Conservation (phyloP, 2,329 filamentous ascomycete genomes). For the Sporothrix schenckii region DNA sequence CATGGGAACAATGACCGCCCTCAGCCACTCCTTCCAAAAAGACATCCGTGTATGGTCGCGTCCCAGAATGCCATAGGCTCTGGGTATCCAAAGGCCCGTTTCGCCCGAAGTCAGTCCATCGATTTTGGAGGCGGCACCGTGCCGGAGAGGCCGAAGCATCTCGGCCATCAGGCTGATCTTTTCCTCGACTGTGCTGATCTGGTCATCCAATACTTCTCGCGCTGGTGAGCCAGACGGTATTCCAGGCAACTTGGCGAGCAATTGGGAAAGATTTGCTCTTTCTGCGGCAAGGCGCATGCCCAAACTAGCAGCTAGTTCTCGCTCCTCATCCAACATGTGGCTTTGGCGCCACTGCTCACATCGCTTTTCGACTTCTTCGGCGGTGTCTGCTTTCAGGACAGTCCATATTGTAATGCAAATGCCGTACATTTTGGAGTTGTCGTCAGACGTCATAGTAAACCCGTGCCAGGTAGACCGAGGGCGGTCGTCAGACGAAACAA, state of each 20-base stretch:
- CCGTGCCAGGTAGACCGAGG: conserved; percentile 98
- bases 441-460: conserved; percentile 94
- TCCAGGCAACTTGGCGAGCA: conserved; percentile 79
- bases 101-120: conserved; percentile 94
- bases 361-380: conserved; percentile 78
- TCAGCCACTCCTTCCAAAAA: conserved; percentile 99
- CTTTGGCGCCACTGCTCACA: conserved; percentile 84
- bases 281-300: conserved; percentile 86
- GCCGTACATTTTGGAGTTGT: conserved; percentile 89
- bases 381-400: conserved; percentile 77
- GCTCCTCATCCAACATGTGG: conserved; percentile 87
- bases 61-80: conserved; percentile 90
- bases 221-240: conserved; percentile 78
- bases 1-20: conserved; percentile 94
- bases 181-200: conserved; percentile 94
- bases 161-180: conserved; percentile 98
- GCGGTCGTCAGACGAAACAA: conserved; percentile 91
- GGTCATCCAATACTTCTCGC: conserved; percentile 83
- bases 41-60: conserved; percentile 78
- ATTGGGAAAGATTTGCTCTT: conserved; percentile 83
- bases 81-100: conserved; percentile 92
- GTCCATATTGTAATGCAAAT: conserved; percentile 93
- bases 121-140: conserved; percentile 94
- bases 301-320: conserved; percentile 87
- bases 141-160: conserved; percentile 85